Evolutionary conservation across 495 filamentous ascomycete genomes (phyloP), one percentile per base, ranked within the genome.

Genomic region (Penicillium chermesinum): DNA sequence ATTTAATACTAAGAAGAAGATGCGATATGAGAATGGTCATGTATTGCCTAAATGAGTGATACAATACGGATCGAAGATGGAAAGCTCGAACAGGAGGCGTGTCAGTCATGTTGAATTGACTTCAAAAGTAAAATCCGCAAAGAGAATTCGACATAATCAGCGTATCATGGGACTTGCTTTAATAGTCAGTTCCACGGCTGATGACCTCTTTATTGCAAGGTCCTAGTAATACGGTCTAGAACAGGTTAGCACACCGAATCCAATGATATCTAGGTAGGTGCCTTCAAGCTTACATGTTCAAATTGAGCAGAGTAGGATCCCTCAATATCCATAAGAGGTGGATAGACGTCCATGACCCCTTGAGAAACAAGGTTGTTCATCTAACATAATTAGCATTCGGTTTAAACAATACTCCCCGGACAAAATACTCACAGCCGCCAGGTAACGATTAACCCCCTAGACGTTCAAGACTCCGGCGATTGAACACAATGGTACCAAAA

Each of bases 381-480:
- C 74, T 77, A 41, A 14, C 6, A 35, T 19, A 32, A 22, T 57
- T 2, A 59, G 32, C 14, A 17, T 35, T 36, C 16, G 13, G 7
- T 20, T n/a, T n/a, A n/a, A n/a, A n/a, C 41, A 17, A 16, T 30
- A 22, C 2, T 4, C 1, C 7, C 1, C 21, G 19, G 15, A 2
- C 22, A 12, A n/a, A 25, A 13, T 13, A 62, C 73, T 63, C 63
- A 82, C 76, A 7, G 80, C 81, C 4, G 78, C 70, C 18, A 82
- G 54, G 56, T 85, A 85, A 44, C 79, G 75, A 14, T 81, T 69
- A 41, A 82, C 65, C 0, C 82, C 82, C 41, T 84, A 65, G 22
- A n/a, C 82, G 73, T 52, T 85, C 82, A 27, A 85, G 71, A 54
- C 83, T 84, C 19, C 81, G 77, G 32, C 82, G 68, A 48, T 74